Conservation (phyloP, 2,329 filamentous ascomycete genomes). For the Pseudogymnoascus sp. region DNA sequence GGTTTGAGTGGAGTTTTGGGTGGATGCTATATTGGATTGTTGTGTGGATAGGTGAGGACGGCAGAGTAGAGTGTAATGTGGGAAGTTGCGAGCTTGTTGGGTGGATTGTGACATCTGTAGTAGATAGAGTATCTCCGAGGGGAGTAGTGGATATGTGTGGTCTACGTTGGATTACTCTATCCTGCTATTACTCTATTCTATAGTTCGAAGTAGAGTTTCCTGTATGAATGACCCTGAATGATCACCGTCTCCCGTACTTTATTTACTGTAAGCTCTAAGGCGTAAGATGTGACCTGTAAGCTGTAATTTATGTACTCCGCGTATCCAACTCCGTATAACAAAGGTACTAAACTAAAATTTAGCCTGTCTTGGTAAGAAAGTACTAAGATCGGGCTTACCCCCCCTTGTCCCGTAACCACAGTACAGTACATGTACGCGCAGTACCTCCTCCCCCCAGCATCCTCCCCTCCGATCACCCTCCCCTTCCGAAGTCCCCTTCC, state of each 20-base stretch:
- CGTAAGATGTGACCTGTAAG: not conserved
- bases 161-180: not conserved
- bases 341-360: no score
- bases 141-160: not conserved
- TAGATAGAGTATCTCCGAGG: not conserved
- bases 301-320: not conserved
- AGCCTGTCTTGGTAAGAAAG: no score
- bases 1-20: not conserved
- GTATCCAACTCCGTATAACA: no score
- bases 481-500: not conserved
- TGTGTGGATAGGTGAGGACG: not conserved
- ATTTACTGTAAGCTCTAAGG: not conserved
- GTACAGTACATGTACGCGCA: no score
- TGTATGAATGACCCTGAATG: not conserved
- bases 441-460: no score
- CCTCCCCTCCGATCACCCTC: not conserved
- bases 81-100: slow-evolving; percentile 1
- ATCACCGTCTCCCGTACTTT: not conserved
- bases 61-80: not conserved
- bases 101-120: not conserved
- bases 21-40: not conserved
- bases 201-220: not conserved
- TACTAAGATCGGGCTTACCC: no score
- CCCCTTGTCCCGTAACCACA: no score
- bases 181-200: not conserved